Evolutionary conservation across 345 rosid species (phyloP), one percentile per base, ranked within the genome.

Genomic region (Aquilaria sinensis): DNA sequence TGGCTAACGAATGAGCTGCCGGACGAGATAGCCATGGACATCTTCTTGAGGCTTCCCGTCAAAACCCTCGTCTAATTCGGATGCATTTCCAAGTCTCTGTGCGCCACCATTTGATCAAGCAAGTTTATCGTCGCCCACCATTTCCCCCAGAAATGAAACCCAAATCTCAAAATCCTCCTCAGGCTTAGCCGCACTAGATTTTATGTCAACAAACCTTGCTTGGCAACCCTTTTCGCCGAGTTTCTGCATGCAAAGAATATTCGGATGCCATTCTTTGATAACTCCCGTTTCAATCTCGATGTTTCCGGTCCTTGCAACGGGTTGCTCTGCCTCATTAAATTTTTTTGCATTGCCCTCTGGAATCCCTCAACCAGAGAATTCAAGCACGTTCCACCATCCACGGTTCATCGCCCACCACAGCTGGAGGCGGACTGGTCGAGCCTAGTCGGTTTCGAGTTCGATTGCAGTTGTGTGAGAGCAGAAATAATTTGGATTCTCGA

Each of bases 61-160:
- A 23, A 23, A 23, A 23, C 23, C 23, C 23, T 23, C 23, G 23
- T 8, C 9, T 50, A 58, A 49, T 63, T 63, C 59, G 53, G 56
- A 41, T 62, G 57, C 47, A 47, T 62, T 16, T n/a, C 46, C n/a
- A 62, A 62, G 15, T 31, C 56, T 9, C 51, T 45, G 32, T 62
- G 15, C 34, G 47, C 30, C 33, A 16, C 47, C 15, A 31, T 62
- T 51, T 47, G 6, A 33, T 31, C 54, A 29, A 23, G 30, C 33
- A 31, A 49, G 31, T 62, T 51, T 47, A 50, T 62, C 31, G 4
- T 53, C 6, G 50, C 31, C 47, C 45, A 34, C 41, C 23, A 29
- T 58, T 47, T 23, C 30, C 9, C 16, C 41, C 49, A 58, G 15
- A 23, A 23, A 23, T 23, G 23, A 23, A 23, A 23, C 23, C 1